These are phyloP conservation scores for Xylariaceae sp. DNA, from an alignment of 2,329 filamentous ascomycete species.

Conservation along the genomic window DNA sequence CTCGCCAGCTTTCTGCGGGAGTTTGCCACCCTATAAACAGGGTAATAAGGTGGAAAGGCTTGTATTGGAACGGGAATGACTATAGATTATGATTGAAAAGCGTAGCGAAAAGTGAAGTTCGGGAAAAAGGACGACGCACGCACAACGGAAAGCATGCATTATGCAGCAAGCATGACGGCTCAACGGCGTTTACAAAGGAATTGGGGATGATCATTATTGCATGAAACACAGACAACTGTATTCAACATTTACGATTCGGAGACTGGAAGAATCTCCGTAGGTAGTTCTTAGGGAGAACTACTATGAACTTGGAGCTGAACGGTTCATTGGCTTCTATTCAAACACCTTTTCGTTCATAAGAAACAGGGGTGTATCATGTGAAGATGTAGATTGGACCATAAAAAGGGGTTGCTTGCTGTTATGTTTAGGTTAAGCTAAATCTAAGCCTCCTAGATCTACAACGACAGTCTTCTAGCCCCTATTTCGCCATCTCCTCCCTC, in stretches of 20 bases:
- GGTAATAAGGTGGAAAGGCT: background rate
- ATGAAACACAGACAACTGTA: background rate
- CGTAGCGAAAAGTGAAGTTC: background rate
- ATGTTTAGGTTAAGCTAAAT: background rate
- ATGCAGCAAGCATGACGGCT: conserved; percentile 3
- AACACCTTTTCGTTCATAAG: background rate
- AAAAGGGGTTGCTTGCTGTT: background rate
- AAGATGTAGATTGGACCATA: background rate
- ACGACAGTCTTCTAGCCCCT: background rate
- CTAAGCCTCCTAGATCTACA: no score
- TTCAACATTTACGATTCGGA: conserved; percentile 4
- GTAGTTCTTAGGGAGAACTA: no score
- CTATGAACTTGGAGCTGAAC: no score
- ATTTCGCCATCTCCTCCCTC: conserved; percentile 42
- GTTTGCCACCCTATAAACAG: conserved; percentile 41
- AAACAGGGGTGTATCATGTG: background rate
- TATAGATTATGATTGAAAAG: background rate
- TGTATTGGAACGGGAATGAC: background rate
- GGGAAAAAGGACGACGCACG: background rate
- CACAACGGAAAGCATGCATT: background rate
- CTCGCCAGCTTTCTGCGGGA: conserved; percentile 57
- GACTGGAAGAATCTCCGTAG: background rate
- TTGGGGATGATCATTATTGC: background rate
- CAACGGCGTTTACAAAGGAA: conserved; percentile 5
- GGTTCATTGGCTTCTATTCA: no score